These are phyloP conservation scores for Drosera spatulata DNA, from an alignment of 179 eudicot species.

Conservation along the genomic window DNA sequence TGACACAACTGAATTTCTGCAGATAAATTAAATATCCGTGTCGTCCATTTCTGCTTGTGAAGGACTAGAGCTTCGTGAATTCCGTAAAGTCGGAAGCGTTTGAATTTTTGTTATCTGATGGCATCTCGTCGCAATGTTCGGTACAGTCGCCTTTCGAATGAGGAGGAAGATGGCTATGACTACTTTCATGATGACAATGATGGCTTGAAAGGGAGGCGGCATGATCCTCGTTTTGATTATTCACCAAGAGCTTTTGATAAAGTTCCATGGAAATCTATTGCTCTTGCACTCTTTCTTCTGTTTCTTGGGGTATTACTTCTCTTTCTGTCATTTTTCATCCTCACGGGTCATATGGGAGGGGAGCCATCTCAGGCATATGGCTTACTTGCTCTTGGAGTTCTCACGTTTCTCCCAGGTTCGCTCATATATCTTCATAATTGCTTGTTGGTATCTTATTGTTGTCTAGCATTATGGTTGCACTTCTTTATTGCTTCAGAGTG, in stretches of 20 bases:
- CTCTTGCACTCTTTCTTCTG: slow-evolving; percentile 70
- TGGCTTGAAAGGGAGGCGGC: slow-evolving; percentile 12
- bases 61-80: too few relatives aligned
- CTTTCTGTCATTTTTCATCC: slow-evolving; percentile 60
- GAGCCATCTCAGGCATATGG: slow-evolving; percentile 74
- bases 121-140: slow-evolving; percentile 55
- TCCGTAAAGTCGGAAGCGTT: background rate
- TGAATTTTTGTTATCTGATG: slow-evolving; percentile 16
- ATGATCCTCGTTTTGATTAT: slow-evolving; percentile 78
- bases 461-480: too few relatives aligned
- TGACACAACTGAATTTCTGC: too few relatives aligned
- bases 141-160: slow-evolving; percentile 52
- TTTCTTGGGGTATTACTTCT: slow-evolving; percentile 60
- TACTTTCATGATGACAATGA: slow-evolving; percentile 8
- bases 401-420: slow-evolving; percentile 83
- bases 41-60: too few relatives aligned
- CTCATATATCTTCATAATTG: too few relatives aligned
- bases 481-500: too few relatives aligned
- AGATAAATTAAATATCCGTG: too few relatives aligned
- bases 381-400: slow-evolving; percentile 72
- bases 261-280: slow-evolving; percentile 88
- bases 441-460: too few relatives aligned
- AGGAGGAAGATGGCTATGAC: slow-evolving; percentile 31
- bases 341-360: slow-evolving; percentile 93
- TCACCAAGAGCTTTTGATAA: slow-evolving; percentile 48